Conservation (phyloP, 331 rosid genomes). For the Telfairia occidentalis region DNA sequence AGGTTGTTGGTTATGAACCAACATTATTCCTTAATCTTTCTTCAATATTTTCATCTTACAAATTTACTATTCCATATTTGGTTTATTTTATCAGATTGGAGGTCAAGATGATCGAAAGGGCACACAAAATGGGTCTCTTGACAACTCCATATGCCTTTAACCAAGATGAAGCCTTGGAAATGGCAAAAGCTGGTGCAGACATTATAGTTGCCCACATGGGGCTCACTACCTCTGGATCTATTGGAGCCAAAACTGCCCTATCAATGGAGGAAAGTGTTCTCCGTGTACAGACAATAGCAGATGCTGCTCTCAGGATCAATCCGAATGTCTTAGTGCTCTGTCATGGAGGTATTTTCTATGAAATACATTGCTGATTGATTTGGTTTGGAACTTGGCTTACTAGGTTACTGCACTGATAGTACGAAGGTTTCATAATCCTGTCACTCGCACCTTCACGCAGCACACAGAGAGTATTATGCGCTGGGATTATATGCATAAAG, state of each 20-base stretch:
- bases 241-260: conserved; percentile 75
- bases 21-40: not conserved
- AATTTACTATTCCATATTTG: conserved; percentile 17
- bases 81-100: conserved; percentile 49
- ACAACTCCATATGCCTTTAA: conserved; percentile 91
- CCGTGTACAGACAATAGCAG: conserved; percentile 71
- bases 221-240: conserved; percentile 79
- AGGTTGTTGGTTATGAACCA: conserved; percentile 33
- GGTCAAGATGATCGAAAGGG: conserved; percentile 78
- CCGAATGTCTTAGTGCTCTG: conserved; percentile 62
- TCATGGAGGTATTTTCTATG: conserved; percentile 65
- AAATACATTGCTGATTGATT: not conserved
- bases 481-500: not conserved
- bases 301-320: conserved; percentile 67
- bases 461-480: not conserved
- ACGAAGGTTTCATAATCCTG: not conserved
- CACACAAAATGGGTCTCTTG: conserved; percentile 79
- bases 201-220: conserved; percentile 93
- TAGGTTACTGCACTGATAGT: not conserved
- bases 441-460: not conserved
- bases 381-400: conserved; percentile 12
- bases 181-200: conserved; percentile 79
- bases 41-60: not conserved
- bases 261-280: conserved; percentile 67
- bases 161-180: conserved; percentile 57